Evolutionary conservation across 2,329 filamentous ascomycete genomes (phyloP), one percentile per base, ranked within the genome.

Genomic region (Exophiala lecanii-corni): DNA sequence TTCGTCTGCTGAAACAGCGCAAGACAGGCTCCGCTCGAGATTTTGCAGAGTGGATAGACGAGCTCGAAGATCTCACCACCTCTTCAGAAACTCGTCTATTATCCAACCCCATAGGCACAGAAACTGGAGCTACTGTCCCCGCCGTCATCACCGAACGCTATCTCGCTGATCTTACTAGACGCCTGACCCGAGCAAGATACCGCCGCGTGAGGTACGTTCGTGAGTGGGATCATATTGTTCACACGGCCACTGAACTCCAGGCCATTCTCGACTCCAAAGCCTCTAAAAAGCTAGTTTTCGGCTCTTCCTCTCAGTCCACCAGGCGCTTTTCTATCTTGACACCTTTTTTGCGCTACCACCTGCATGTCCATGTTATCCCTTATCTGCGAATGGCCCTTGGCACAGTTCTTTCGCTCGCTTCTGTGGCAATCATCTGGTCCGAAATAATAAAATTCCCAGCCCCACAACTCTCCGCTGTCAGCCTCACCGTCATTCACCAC

Each of bases 41-140:
- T 31, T 92, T 89, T 58, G 79, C 82, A 54, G 89, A 95, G 55
- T 98, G 92, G 92, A 94, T 98, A 53, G 91, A 97, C 54, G 92
- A 98, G 59, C 70, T 98, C 21, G 82, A 80, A 2, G 91, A 97
- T 51, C 78, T 83, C 51, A 81, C 81, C 33, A 82, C 78, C 55
- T 64, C 87, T 4, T 78, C 82, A 2, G 86, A 91, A 53, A 69
- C 61, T 41, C 69, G 74, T 34, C 59, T 65, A 19, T 59, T 65
- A 4, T 55, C 62, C 4, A 60, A 64, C 13, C 57, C 63, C 15
- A 7, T 26, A 12, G 12, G 6, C 7, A 36, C 45, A 15, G 59
- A 70, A 47, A 59, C 65, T 32, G 63, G 68, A 15, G 66, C 72
- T 19, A 60, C 63, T 4, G 66, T 91, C 2, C 91, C 91, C 0